Percentiles rank a stretch among this genome's conserved stretches.
Evolutionary conservation across 805 yeast species (phyloP).

Genomic region (Teunomyces tritomae): DNA sequence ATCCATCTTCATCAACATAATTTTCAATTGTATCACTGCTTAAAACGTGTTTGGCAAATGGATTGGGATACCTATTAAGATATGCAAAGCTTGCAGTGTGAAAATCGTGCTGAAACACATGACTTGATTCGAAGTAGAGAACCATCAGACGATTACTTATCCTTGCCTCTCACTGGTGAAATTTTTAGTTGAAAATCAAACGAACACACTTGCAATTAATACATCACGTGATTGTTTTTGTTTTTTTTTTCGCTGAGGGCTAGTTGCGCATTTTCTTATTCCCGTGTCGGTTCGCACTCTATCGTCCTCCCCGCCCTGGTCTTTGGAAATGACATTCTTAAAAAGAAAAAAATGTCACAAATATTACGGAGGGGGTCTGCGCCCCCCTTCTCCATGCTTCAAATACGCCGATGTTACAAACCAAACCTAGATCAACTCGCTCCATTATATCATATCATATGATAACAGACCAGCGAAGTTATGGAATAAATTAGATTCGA

Average conservation of each 20-base stretch:
- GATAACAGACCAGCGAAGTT: too few species aligned
- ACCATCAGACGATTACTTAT: constrained; percentile 47
- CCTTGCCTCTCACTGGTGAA: neutral
- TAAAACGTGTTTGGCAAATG: constrained; percentile 80
- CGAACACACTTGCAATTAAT: neutral
- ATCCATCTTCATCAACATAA: constrained; percentile 58
- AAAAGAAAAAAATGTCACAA: neutral
- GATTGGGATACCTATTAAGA: constrained; percentile 62
- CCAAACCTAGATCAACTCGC: neutral
- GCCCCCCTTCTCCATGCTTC: neutral
- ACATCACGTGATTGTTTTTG: neutral
- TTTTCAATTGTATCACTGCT: constrained; percentile 75
- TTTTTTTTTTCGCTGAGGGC: too few species aligned
- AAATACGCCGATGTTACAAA: neutral
- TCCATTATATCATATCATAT: neutral
- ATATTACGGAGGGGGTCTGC: neutral
- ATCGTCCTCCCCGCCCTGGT: neutral
- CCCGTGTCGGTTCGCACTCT: too few species aligned
- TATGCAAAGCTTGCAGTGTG: constrained; percentile 73
- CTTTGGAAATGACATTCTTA: neutral
- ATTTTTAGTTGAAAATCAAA: neutral
- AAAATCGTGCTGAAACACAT: constrained; percentile 62
- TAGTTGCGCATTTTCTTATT: too few species aligned
- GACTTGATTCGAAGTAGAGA: constrained; percentile 54
- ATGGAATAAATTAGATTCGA: too few species aligned